phyloP scores from a whole-genome alignment of 1,139 yeast genomes.

The Sugiyamaella grinbergsii region DNA sequence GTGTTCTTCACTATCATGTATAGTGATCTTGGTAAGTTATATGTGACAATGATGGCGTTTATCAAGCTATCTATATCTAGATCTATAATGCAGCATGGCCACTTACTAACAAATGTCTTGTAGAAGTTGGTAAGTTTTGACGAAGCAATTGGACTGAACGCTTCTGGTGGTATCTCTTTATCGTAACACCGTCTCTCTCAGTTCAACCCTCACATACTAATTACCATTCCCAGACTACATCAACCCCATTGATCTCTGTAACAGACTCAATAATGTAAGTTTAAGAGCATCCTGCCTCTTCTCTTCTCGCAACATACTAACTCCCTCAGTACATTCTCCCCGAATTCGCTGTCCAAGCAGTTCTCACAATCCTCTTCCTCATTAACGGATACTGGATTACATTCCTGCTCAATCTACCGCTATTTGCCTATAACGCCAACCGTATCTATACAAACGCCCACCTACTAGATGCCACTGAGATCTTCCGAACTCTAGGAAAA shows the following conservation, averaged over 20 bases:
- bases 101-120: constrained; percentile 8
- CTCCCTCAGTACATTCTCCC: constrained; percentile 68
- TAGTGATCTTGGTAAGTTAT: constrained; percentile 74
- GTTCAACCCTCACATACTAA: too few relatives aligned
- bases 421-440: constrained; percentile 58
- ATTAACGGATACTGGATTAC: constrained; percentile 94
- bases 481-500: constrained; percentile 88
- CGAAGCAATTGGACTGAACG: too few relatives aligned
- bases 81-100: too few relatives aligned
- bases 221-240: constrained; percentile 61
- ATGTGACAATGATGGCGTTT: too few relatives aligned
- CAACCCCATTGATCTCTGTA: constrained; percentile 95
- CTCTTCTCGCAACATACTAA: background rate
- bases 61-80: too few relatives aligned
- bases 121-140: constrained; percentile 28
- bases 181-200: too few relatives aligned
- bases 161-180: too few relatives aligned
- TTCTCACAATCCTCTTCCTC: constrained; percentile 69
- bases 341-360: constrained; percentile 83
- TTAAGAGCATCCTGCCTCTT: background rate
- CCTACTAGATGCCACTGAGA: constrained; percentile 95
- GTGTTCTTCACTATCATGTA: constrained; percentile 92
- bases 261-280: constrained; percentile 70
- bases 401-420: constrained; percentile 81
- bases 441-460: constrained; percentile 53